A percentile compares a stretch with the other conserved stretches of the same genome.
Conservation (phyloP, 345 rosid species). For the Trapa incisa region DNA sequence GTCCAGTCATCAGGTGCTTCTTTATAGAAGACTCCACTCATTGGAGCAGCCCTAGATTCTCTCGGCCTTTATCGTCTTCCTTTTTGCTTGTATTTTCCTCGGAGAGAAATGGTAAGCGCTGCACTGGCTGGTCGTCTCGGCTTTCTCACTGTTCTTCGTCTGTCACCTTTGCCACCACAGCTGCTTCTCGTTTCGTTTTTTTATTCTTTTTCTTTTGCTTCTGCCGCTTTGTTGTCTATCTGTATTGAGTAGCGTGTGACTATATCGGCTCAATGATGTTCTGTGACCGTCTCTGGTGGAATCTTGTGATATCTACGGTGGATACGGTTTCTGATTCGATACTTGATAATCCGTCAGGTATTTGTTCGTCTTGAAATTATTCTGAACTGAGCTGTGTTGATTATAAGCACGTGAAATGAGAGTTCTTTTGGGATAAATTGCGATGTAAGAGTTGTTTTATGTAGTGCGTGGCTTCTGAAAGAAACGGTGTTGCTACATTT, state of each 20-base stretch:
- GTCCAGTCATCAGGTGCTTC: neutral
- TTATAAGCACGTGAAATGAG: neutral
- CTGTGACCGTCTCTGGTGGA: neutral
- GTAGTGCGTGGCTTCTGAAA: neutral
- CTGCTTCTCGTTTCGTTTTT: neutral
- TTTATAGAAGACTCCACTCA: neutral
- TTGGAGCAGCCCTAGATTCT: neutral
- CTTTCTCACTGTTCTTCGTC: neutral
- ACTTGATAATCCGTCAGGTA: neutral
- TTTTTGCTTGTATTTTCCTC: neutral
- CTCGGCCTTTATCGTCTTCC: neutral
- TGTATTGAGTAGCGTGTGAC: neutral
- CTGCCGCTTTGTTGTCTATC: neutral
- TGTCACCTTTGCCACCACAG: no score
- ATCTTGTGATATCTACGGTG: neutral
- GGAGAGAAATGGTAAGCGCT: neutral
- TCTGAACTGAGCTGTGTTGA: no score
- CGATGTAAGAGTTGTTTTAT: no score
- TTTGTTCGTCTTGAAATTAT: neutral
- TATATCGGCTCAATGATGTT: neutral
- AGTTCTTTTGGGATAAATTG: neutral
- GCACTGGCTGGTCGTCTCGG: neutral
- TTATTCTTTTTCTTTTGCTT: no score
- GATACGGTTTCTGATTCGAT: neutral
- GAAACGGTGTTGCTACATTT: no score